Evolutionary conservation across 805 yeast species (phyloP).

Genomic region (Ogataea ganodermae): DNA sequence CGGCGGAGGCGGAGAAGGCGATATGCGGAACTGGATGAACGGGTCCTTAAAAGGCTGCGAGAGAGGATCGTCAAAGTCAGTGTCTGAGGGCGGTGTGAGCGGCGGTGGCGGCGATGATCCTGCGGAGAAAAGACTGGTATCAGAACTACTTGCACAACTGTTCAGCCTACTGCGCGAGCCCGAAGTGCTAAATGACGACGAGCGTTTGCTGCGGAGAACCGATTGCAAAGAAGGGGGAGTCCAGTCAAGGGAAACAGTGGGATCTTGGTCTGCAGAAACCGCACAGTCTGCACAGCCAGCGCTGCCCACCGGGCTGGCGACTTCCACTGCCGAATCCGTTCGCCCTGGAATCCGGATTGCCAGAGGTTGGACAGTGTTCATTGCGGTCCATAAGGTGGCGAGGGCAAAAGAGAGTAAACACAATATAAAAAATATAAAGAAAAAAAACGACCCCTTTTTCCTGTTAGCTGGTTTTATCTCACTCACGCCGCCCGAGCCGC

Average conservation of each 20-base stretch:
- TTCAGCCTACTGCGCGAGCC: neutral
- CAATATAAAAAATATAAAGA: neutral
- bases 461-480: neutral
- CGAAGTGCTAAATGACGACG: neutral
- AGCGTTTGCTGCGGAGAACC: conserved; percentile 6
- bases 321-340: neutral
- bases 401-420: neutral
- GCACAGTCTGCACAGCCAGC: too few relatives aligned
- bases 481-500: conserved; percentile 2
- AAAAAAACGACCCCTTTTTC: neutral
- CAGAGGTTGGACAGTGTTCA: neutral
- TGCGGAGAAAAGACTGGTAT: neutral
- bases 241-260: neutral
- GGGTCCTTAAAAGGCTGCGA: neutral
- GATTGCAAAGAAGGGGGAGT: conserved; percentile 2
- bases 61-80: conserved; percentile 1
- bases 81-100: neutral
- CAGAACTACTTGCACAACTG: conserved; percentile 1
- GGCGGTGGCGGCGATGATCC: conserved; percentile 5
- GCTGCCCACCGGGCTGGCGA: neutral
- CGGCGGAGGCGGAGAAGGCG: neutral
- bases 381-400: neutral
- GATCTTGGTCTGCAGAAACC: too few relatives aligned
- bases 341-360: neutral
- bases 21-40: neutral